Evolutionary conservation across 1,284 basidiomycete genomes (phyloP), one percentile per base, ranked within the genome.

Genomic region (Ustilago shanxiensis): DNA sequence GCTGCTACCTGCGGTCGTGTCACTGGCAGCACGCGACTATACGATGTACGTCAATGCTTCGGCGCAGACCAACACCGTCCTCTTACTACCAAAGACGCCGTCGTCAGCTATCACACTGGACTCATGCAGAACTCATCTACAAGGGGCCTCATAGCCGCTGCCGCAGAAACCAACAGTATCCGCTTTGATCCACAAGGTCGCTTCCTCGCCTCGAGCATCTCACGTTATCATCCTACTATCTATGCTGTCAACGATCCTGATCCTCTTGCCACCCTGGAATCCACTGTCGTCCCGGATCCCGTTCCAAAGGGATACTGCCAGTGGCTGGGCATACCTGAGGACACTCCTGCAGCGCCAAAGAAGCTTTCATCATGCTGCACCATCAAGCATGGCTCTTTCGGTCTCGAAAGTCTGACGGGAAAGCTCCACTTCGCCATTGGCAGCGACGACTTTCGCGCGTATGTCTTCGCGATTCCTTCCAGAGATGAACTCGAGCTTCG

Each of bases 311-410:
- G 20, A 1, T 58, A 59, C 10, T 54, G 20, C n/a, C 2, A 31
- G 1, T 44, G 31, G 8, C 2, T 9, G 0, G 59, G 69, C 8
- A 26, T 62, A 1, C 58, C 59, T 14, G 6, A 20, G 2, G 60
- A 52, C 4, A 60, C 54, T 1, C 57, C 60, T n/a, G 14, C 58
- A 14, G 71, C 71, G 2, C 65, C 60, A 24, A 67, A 73, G 37
- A 65, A 51, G 59, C 66, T 73, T 11, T 65, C 51, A 0, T 73
- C 71, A 2, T 64, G 55, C 49, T 73, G 71, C 37, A 73, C 71
- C n/a, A 56, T 73, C 66, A 73, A 73, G 44, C 71, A 73, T 37
- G 65, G 61, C 62, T 73, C 71, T 1, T 73, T 73, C 13, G 71
- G 71, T 11, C 39, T 73, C 18, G 66, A 73, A 29, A 2, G 14